A percentile compares a stretch with the other conserved stretches of the same genome.
phyloP scores from a whole-genome alignment of 805 yeast species.

The Saccharomycopsis capsularis region DNA sequence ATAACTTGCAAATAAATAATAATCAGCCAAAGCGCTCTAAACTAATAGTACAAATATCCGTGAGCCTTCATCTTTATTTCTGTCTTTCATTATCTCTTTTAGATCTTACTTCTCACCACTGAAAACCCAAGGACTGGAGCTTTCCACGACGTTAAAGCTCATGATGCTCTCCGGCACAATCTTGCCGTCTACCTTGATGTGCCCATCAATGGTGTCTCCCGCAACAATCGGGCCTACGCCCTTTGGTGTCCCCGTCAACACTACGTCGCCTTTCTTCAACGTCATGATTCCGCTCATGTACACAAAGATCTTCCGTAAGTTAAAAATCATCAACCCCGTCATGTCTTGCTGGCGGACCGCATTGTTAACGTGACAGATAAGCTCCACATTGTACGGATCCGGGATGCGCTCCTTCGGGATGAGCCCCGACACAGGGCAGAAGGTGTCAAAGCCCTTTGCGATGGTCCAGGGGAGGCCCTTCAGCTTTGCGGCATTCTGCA shows the following conservation, averaged over 20 bases:
- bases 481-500: slow-evolving; percentile 88
- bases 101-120: background rate
- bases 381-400: slow-evolving; percentile 65
- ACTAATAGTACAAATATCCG: no score
- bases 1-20: no score
- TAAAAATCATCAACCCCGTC: slow-evolving; percentile 81
- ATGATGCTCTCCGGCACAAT: slow-evolving; percentile 44
- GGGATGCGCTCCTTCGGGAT: slow-evolving; percentile 60
- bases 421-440: slow-evolving; percentile 74
- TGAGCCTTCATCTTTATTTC: no score
- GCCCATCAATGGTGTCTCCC: slow-evolving; percentile 72
- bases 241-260: slow-evolving; percentile 94
- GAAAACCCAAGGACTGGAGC: slow-evolving; percentile 28
- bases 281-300: slow-evolving; percentile 88
- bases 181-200: slow-evolving; percentile 48
- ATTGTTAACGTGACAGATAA: slow-evolving; percentile 57
- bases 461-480: slow-evolving; percentile 96
- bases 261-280: slow-evolving; percentile 80
- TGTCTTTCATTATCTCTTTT: no score
- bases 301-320: slow-evolving; percentile 71
- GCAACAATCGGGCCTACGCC: slow-evolving; percentile 85
- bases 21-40: no score
- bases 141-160: slow-evolving; percentile 45
- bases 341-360: slow-evolving; percentile 62
- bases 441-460: slow-evolving; percentile 95